These are phyloP conservation scores for Fusarium succisae DNA, from an alignment of 2,329 filamentous ascomycete genomes.

Conservation along the genomic window DNA sequence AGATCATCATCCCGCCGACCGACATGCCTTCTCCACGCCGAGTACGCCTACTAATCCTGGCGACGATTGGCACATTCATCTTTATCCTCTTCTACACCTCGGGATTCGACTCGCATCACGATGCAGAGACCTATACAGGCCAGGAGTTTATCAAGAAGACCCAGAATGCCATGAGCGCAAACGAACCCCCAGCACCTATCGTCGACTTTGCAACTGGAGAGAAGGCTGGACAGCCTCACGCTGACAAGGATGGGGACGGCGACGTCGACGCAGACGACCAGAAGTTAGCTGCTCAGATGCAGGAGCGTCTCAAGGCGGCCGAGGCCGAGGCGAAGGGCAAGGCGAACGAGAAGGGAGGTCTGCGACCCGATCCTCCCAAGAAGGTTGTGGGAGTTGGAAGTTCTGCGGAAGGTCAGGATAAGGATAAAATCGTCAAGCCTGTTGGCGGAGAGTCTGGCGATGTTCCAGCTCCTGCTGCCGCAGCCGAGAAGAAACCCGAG, in stretches of 20 bases:
- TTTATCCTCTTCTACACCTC: conserved; percentile 78
- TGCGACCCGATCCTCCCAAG: conserved; percentile 67
- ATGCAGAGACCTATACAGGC: conserved; percentile 54
- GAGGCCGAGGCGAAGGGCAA: conserved; percentile 74
- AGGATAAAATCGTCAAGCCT: conserved; percentile 53
- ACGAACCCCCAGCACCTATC: conserved; percentile 49
- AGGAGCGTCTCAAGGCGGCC: conserved; percentile 71
- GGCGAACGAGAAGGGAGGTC: conserved; percentile 72
- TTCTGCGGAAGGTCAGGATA: conserved; percentile 61
- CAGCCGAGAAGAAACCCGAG: conserved; percentile 49
- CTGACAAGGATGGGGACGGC: conserved; percentile 64
- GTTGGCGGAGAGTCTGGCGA: conserved; percentile 24
- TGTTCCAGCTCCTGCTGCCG: conserved; percentile 9
- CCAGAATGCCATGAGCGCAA: conserved; percentile 61
- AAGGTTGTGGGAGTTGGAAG: conserved; percentile 68
- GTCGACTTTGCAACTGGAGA: conserved; percentile 52
- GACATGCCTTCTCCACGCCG: conserved; percentile 76
- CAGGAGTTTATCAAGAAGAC: conserved; percentile 71
- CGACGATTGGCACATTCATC: conserved; percentile 71
- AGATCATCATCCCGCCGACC: conserved; percentile 29
- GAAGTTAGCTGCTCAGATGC: conserved; percentile 60
- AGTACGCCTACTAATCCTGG: conserved; percentile 71
- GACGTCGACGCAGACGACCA: conserved; percentile 66
- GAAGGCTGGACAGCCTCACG: conserved; percentile 51
- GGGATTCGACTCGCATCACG: conserved; percentile 61